Evolutionary conservation across 2,329 filamentous ascomycete species (phyloP).

Genomic region (Taxawa tesnikishii): DNA sequence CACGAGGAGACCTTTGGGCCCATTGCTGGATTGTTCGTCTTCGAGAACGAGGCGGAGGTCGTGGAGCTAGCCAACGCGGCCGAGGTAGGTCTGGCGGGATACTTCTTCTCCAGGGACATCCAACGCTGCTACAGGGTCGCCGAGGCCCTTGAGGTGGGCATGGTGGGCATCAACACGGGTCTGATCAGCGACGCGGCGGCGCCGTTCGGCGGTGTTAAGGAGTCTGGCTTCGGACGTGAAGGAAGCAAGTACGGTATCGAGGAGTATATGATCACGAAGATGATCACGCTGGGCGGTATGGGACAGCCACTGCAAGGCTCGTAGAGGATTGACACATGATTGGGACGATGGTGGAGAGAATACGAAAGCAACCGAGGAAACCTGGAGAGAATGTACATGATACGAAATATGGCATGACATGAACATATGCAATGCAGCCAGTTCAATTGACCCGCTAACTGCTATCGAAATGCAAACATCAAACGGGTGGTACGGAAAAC

Average conservation of each 20-base stretch:
- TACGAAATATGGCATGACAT: conserved; percentile 1
- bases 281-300: conserved; percentile 47
- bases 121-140: conserved; percentile 48
- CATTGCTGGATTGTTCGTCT: conserved; percentile 79
- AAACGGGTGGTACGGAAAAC: too few species aligned
- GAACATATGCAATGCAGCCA: neutral
- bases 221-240: conserved; percentile 39
- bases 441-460: conserved; percentile 1
- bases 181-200: conserved; percentile 35
- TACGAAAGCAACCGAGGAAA: too few species aligned
- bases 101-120: conserved; percentile 68
- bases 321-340: neutral
- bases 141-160: conserved; percentile 65
- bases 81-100: conserved; percentile 82
- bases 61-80: conserved; percentile 68
- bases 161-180: conserved; percentile 56
- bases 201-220: conserved; percentile 36
- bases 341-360: too few species aligned
- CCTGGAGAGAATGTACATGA: too few species aligned
- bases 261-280: conserved; percentile 36
- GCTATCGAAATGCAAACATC: too few species aligned
- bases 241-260: conserved; percentile 38
- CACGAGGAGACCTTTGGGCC: conserved; percentile 92
- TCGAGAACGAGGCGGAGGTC: conserved; percentile 80
- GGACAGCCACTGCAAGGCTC: conserved; percentile 39